Evolutionary conservation across 2,329 filamentous ascomycete species (phyloP).

Genomic region (Falciphora oryzae): DNA sequence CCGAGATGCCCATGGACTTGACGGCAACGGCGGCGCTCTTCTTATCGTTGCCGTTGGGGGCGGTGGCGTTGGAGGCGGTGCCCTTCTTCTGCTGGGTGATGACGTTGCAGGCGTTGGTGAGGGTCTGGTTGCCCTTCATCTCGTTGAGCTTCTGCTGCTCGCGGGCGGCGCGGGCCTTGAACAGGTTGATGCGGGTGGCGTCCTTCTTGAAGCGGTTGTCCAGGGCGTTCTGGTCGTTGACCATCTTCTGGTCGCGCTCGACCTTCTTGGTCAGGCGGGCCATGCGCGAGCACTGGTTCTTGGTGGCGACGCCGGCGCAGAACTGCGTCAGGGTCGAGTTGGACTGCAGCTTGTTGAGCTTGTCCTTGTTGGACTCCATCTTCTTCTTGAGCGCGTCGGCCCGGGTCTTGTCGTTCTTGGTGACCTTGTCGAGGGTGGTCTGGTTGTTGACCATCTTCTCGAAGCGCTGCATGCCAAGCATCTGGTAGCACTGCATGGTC

Average conservation of each 20-base stretch:
- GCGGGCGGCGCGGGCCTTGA: conserved; percentile 26
- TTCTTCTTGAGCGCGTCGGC: conserved; percentile 22
- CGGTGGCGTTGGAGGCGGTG: background rate
- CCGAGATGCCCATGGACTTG: conserved; percentile 6
- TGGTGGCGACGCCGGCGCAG: conserved; percentile 18
- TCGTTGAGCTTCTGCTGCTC: conserved; percentile 23
- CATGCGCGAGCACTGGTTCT: conserved; percentile 16
- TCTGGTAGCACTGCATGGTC: conserved; percentile 23
- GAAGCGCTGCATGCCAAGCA: conserved; percentile 22
- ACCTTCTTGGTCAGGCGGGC: conserved; percentile 17
- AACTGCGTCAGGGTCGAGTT: conserved; percentile 21
- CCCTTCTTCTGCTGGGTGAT: background rate
- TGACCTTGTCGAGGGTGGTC: conserved; percentile 17
- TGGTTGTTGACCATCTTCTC: conserved; percentile 21
- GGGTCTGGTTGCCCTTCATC: conserved; percentile 29
- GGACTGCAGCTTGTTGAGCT: conserved; percentile 19
- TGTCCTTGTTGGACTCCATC: conserved; percentile 16
- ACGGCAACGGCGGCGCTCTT: background rate
- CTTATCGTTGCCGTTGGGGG: background rate
- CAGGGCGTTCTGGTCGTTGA: conserved; percentile 25
- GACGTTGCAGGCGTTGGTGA: conserved; percentile 16
- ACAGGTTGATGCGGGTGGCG: conserved; percentile 26
- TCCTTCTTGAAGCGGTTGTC: conserved; percentile 28
- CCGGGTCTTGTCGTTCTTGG: conserved; percentile 25
- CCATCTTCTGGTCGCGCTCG: conserved; percentile 16